phyloP scores from a whole-genome alignment of 1,284 basidiomycete species.

The Puccinia hordei region DNA sequence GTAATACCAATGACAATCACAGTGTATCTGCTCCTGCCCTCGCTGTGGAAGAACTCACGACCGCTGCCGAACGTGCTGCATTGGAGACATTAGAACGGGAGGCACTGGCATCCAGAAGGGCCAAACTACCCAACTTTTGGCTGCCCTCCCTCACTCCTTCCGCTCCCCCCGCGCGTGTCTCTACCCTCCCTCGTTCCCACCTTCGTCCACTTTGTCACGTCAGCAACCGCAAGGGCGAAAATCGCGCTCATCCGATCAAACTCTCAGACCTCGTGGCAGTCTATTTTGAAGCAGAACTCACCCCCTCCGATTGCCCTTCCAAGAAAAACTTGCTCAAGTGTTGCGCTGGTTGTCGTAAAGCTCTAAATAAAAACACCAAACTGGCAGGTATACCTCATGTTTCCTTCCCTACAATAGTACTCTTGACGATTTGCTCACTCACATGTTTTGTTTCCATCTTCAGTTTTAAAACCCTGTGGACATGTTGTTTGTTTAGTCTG shows the following conservation, averaged over 20 bases:
- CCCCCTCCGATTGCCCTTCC: constrained; percentile 2
- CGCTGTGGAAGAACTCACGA: constrained; percentile 22
- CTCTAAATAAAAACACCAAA: constrained; percentile 38
- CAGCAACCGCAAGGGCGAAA: constrained; percentile 36
- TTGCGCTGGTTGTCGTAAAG: constrained; percentile 45
- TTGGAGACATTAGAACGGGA: constrained; percentile 32
- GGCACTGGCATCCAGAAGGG: constrained; percentile 26
- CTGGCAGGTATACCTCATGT: constrained; percentile 15
- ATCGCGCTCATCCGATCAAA: constrained; percentile 44
- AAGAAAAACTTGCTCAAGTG: constrained; percentile 31
- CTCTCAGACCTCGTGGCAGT: constrained; percentile 37
- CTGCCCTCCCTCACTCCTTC: constrained; percentile 46
- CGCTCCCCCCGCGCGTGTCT: constrained; percentile 24
- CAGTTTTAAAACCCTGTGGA: constrained; percentile 42
- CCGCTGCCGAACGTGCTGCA: constrained; percentile 36
- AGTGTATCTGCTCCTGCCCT: background rate
- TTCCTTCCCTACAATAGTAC: background rate
- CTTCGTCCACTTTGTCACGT: constrained; percentile 29
- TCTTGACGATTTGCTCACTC: background rate
- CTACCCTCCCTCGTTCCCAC: constrained; percentile 21
- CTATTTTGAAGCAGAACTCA: constrained; percentile 28
- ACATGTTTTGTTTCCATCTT: background rate
- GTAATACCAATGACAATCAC: background rate
- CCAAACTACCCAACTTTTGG: constrained; percentile 50
- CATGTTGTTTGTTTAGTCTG: constrained; percentile 48